Conservation (phyloP, 2,329 filamentous ascomycete genomes). For the Alternaria incomplexa region DNA sequence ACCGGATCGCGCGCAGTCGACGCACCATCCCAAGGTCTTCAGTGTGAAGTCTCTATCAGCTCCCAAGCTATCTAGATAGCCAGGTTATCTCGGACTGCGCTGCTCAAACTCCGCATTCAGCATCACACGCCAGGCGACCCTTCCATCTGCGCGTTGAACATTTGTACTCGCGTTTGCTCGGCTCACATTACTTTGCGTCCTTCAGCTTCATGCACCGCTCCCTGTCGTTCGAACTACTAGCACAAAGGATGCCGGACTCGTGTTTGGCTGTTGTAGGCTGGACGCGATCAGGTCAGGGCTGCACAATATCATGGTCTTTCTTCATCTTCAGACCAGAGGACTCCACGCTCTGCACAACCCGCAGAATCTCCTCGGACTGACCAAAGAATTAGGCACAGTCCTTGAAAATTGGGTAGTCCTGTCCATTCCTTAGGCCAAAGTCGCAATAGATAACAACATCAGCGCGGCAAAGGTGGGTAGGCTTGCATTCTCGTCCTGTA, state of each 20-base stretch:
- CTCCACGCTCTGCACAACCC: neutral
- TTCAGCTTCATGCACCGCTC: neutral
- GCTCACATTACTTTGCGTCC: neutral
- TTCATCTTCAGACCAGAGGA: neutral
- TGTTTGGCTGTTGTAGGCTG: neutral
- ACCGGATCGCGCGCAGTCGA: neutral
- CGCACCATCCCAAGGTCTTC: neutral
- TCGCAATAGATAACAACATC: neutral
- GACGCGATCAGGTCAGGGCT: neutral
- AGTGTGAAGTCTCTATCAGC: neutral
- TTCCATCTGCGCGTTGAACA: neutral
- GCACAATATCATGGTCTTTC: neutral
- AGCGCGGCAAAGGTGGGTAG: neutral
- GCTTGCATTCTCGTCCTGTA: neutral
- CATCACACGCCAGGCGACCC: neutral
- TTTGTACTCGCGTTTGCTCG: neutral
- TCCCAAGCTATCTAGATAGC: neutral
- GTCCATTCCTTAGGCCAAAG: neutral
- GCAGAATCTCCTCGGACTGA: neutral
- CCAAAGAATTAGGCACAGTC: neutral
- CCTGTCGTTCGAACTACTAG: neutral
- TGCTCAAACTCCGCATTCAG: neutral
- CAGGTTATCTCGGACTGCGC: neutral
- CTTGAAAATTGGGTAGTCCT: neutral
- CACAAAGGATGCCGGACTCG: neutral